Base-by-base conservation (phyloP, 192 early-diverging fungal species). In the Thoreauomyces humboldtii region DNA sequence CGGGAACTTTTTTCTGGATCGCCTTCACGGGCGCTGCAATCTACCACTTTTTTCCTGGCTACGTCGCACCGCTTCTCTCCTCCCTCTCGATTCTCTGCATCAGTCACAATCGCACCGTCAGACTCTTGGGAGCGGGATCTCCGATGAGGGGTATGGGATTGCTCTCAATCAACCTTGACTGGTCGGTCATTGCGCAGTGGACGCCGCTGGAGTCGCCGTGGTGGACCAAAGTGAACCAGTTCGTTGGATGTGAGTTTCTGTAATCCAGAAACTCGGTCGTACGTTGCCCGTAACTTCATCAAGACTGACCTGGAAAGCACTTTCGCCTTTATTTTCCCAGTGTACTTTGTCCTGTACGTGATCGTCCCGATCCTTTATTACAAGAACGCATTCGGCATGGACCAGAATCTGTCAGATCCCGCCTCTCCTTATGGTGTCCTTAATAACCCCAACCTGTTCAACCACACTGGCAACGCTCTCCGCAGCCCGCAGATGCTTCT, bases 131-230 rank as follows among this genome's bases (percentile, higher is more conserved):
- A 14, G 44, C 59, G 5, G 46, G 42, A 17, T 25, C 33, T 37
- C 32, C 46, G 25, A n/a, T 9, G 19, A 28, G 59, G 21, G 38
- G 42, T 25, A 54, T 68, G 43, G 51, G 48, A 24, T 17, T 51
- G 24, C 55, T 35, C 53, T 52, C 78, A 35, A 50, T 89, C 22
- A 70, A 81, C 14, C 75, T 89, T 35, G 88, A 88, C 61, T 89
- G 86, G 88, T 47, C 55, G 29, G 47, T 62, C 28, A 59, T 65
- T 45, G 69, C 57, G 25, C 17, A 56, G 28, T 48, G 29, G 37
- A 42, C 50, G 14, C 31, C 48, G 11, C 41, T 92, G 15, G 85
- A 86, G 19, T 86, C 87, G 36, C 91, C 91, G 33, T 93, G 81
- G 75, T 81, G 80, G 62, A 82, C 85, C 25, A 77, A 82, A 24